phyloP scores from a whole-genome alignment of 768 basidiomycete species.

The Leccinellum albellum region DNA sequence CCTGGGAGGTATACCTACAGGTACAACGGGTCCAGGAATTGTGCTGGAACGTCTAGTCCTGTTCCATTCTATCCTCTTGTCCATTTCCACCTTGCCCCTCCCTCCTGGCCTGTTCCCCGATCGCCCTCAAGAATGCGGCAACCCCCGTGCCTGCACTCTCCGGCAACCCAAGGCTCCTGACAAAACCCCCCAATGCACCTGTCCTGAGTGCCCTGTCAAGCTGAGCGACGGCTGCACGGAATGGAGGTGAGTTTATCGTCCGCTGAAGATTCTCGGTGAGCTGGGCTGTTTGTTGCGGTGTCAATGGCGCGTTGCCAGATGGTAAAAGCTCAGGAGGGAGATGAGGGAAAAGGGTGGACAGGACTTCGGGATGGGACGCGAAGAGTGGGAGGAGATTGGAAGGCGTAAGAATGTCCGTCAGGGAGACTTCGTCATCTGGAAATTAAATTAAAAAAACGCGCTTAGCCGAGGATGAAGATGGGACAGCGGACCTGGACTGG shows the following conservation, averaged over 20 bases:
- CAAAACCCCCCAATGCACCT: slow-evolving; percentile 71
- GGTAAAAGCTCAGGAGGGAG: slow-evolving; percentile 73
- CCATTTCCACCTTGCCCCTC: slow-evolving; percentile 30
- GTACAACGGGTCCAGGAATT: not conserved
- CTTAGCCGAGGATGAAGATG: not conserved
- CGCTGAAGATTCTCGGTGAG: slow-evolving; percentile 58
- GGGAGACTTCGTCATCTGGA: slow-evolving; percentile 48
- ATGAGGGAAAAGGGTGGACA: slow-evolving; percentile 71
- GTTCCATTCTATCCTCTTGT: slow-evolving; percentile 67
- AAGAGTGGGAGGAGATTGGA: slow-evolving; percentile 72
- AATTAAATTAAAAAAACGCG: not conserved
- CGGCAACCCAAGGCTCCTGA: slow-evolving; percentile 75
- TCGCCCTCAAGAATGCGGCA: slow-evolving; percentile 73
- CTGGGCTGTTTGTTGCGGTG: slow-evolving; percentile 21
- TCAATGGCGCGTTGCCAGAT: slow-evolving; percentile 48
- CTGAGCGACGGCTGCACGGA: slow-evolving; percentile 72
- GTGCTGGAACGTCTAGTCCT: slow-evolving; percentile 45
- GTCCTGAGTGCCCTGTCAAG: slow-evolving; percentile 84
- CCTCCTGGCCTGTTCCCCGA: slow-evolving; percentile 69
- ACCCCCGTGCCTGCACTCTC: slow-evolving; percentile 81
- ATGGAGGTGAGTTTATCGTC: slow-evolving; percentile 79
- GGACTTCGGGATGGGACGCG: slow-evolving; percentile 61
- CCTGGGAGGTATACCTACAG: not conserved
- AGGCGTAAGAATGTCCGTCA: slow-evolving; percentile 74
- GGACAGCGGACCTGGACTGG: slow-evolving; percentile 13